Percentiles rank a stretch among this genome's conserved stretches.
phyloP scores from a whole-genome alignment of 768 basidiomycete genomes.

The Auriscalpium vulgare region DNA sequence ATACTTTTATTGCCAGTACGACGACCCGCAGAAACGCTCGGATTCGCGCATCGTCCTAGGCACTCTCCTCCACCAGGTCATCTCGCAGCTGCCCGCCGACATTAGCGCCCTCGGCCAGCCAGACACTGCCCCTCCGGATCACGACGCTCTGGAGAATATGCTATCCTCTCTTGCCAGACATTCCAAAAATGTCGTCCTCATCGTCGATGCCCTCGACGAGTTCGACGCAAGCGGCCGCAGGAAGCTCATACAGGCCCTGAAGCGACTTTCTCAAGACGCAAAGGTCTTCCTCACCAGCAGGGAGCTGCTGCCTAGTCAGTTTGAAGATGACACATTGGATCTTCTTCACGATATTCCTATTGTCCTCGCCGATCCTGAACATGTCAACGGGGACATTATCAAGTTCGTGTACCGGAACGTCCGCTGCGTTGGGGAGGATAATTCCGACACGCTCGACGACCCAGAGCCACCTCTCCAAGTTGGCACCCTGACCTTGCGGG shows the following conservation, averaged over 20 bases:
- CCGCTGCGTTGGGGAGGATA: not conserved
- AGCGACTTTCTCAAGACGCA: not conserved
- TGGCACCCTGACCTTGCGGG: not conserved
- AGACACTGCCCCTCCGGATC: not conserved
- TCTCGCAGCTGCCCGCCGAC: not conserved
- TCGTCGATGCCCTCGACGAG: conserved; percentile 3
- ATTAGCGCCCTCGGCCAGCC: not conserved
- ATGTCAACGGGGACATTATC: not conserved
- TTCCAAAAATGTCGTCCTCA: not conserved
- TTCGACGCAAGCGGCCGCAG: not conserved
- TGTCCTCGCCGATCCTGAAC: not conserved
- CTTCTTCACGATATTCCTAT: not conserved
- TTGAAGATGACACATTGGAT: not conserved
- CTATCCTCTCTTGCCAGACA: not conserved
- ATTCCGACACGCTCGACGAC: not conserved
- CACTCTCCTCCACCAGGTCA: conserved; percentile 1
- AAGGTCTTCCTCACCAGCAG: conserved; percentile 2
- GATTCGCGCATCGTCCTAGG: conserved; percentile 1
- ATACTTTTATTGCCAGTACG: not conserved
- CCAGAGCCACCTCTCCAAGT: not conserved
- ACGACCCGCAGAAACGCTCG: not conserved
- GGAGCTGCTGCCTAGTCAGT: not conserved
- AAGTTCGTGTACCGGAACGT: conserved; percentile 1
- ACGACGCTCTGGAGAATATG: not conserved
- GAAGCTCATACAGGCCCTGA: not conserved